Conservation (phyloP, 1,139 yeast species). For the Yamadazyma triangularis region DNA sequence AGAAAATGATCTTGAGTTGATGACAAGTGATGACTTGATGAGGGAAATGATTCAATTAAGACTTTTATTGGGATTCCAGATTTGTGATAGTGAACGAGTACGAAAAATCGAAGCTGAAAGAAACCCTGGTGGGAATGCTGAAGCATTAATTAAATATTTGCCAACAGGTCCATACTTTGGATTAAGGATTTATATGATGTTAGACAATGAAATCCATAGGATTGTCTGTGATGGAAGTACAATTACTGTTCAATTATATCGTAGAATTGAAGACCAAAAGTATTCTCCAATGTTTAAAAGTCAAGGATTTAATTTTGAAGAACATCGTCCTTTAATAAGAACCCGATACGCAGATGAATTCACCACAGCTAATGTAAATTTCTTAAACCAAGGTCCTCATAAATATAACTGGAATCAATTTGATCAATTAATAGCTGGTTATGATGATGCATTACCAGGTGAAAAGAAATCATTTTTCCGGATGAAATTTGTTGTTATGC, state of each 20-base stretch:
- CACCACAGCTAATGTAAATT: slow-evolving; percentile 54
- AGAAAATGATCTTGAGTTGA: slow-evolving; percentile 47
- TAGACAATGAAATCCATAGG: slow-evolving; percentile 83
- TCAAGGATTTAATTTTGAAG: slow-evolving; percentile 19
- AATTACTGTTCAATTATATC: slow-evolving; percentile 74
- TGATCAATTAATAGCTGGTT: slow-evolving; percentile 89
- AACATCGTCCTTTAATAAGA: slow-evolving; percentile 56
- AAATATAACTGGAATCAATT: slow-evolving; percentile 84
- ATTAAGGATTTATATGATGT: slow-evolving; percentile 63
- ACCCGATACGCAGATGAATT: slow-evolving; percentile 75
- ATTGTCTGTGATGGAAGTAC: slow-evolving; percentile 68
- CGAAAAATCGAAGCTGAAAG: slow-evolving; percentile 59
- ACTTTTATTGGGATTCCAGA: slow-evolving; percentile 83
- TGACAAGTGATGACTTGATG: slow-evolving; percentile 60
- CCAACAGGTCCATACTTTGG: slow-evolving; percentile 45
- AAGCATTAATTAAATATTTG: slow-evolving; percentile 38
- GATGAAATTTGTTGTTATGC: slow-evolving; percentile 79
- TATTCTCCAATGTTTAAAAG: slow-evolving; percentile 14
- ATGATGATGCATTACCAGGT: slow-evolving; percentile 62
- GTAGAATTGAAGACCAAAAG: slow-evolving; percentile 15
- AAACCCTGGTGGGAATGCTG: slow-evolving; percentile 54
- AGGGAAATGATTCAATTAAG: slow-evolving; percentile 86
- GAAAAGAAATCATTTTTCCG: slow-evolving; percentile 57
- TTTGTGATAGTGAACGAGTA: slow-evolving; percentile 70
- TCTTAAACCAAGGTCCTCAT: slow-evolving; percentile 48